Base-by-base conservation (phyloP, 2,329 filamentous ascomycete genomes). In the Aureobasidium sp. region DNA sequence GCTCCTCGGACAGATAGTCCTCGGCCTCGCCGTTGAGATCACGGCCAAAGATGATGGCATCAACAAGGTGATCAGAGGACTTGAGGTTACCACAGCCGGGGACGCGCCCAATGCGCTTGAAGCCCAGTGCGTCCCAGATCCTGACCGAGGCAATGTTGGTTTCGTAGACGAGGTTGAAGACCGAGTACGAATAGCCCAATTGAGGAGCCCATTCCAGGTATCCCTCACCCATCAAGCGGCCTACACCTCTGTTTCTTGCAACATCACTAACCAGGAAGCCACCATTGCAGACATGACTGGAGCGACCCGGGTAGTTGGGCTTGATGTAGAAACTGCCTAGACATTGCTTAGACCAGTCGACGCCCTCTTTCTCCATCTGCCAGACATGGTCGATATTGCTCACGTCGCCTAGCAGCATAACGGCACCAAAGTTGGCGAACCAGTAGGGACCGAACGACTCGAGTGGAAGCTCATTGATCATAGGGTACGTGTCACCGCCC, bases 131-230 rank as follows among this genome's bases (percentile, higher is more conserved):
- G 75, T 96, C 92, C 92, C 92, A 96, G 71, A 96, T 92, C 66
- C 88, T 87, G 73, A 91, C 92, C 36, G 89, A 93, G 0, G 89
- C 92, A 27, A 94, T 88, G 74, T 96, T 96, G 66, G 89, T 95
- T 79, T 96, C 92, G 78, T 96, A 96, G 7, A 96, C 92, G 55
- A 96, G 83, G 74, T 96, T 96, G 81, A 96, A 96, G 65, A 96
- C 90, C 44, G 89, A 92, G 78, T 96, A 96, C 1, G 88, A 89
- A 77, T 96, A 96, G 52, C 91, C 90, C 63, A 82, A 71, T 67
- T 76, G 78, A n/a, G 79, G 79, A 6, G 79, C 79, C 79, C 79
- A 82, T 53, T 81, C 77, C 9, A 82, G 70, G 66, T 82, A 82
- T 32, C 73, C 74, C 67, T 81, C 78, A 27, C 79, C 79, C 79